phyloP scores from a whole-genome alignment of 1,139 yeast genomes.

The Geotrichum restrictum region DNA sequence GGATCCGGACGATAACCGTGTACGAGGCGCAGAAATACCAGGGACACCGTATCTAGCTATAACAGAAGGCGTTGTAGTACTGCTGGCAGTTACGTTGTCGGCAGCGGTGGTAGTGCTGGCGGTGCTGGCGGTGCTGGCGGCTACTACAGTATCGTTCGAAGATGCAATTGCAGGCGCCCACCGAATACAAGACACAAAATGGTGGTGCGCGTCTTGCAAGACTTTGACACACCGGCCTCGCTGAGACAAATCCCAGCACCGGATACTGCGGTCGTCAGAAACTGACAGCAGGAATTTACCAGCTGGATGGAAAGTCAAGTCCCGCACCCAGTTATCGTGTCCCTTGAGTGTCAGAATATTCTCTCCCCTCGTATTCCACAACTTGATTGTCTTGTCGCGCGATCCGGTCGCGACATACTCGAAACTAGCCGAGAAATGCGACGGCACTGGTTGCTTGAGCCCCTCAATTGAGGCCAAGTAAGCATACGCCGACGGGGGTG shows the following conservation, averaged over 20 bases:
- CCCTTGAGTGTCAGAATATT: constrained; percentile 57
- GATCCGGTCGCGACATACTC: constrained; percentile 66
- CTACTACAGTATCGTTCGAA: constrained; percentile 21
- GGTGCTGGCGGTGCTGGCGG: not conserved
- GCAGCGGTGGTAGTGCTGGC: not conserved
- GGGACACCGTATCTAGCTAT: not conserved
- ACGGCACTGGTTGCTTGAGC: constrained; percentile 28
- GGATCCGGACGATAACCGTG: not conserved
- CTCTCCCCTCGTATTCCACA: constrained; percentile 76
- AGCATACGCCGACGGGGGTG: constrained; percentile 53
- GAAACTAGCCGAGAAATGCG: constrained; percentile 29
- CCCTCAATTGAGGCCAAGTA: constrained; percentile 50
- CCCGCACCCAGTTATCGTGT: constrained; percentile 85
- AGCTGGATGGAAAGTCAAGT: constrained; percentile 66
- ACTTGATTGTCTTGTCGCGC: constrained; percentile 67
- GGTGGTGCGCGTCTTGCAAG: constrained; percentile 59
- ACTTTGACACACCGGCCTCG: constrained; percentile 51
- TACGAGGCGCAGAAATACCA: not conserved
- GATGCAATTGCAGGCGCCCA: constrained; percentile 48
- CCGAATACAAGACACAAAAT: constrained; percentile 62
- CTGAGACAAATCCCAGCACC: constrained; percentile 73
- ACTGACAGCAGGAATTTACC: constrained; percentile 69
- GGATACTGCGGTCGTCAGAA: constrained; percentile 73
- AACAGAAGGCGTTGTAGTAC: not conserved
- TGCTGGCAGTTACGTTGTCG: not conserved